These are phyloP conservation scores for Fusarium metavorans DNA, from an alignment of 2,329 filamentous ascomycete genomes.

Conservation along the genomic window DNA sequence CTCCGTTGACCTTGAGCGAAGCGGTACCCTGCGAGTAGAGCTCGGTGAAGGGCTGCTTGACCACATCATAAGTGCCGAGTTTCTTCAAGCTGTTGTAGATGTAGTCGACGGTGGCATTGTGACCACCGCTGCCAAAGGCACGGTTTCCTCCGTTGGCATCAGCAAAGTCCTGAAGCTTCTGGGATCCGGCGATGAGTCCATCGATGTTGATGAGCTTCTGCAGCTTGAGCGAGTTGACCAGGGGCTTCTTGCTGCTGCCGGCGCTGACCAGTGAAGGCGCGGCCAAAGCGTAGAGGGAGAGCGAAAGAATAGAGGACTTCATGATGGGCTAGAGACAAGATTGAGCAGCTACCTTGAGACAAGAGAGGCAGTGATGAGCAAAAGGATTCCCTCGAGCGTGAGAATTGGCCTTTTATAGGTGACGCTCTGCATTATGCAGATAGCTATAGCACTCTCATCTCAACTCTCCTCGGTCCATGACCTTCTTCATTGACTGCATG, in stretches of 20 bases:
- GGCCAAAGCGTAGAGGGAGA: constrained; percentile 43
- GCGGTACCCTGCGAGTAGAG: constrained; percentile 50
- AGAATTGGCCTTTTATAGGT: constrained; percentile 1
- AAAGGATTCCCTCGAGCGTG: neutral
- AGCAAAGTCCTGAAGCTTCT: constrained; percentile 60
- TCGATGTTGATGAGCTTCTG: constrained; percentile 54
- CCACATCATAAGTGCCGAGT: constrained; percentile 56
- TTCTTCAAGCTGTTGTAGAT: constrained; percentile 54
- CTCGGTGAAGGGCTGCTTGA: constrained; percentile 59
- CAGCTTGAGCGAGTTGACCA: constrained; percentile 54
- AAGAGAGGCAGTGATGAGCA: constrained; percentile 23
- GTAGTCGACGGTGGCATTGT: constrained; percentile 61
- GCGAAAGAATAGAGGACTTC: constrained; percentile 37
- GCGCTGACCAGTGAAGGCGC: constrained; percentile 40
- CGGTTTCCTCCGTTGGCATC: constrained; percentile 57
- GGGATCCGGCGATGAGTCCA: constrained; percentile 56
- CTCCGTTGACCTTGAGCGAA: constrained; percentile 47
- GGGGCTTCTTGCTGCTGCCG: constrained; percentile 43
- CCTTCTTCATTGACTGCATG: constrained; percentile 18
- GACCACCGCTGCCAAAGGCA: constrained; percentile 58
- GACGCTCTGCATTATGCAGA: neutral
- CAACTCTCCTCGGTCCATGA: neutral
- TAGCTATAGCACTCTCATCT: constrained; percentile 3
- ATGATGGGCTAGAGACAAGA: constrained; percentile 27
- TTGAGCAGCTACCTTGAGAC: constrained; percentile 2